Evolutionary conservation across 805 yeast genomes (phyloP).

Genomic region (Candida golubevii): DNA sequence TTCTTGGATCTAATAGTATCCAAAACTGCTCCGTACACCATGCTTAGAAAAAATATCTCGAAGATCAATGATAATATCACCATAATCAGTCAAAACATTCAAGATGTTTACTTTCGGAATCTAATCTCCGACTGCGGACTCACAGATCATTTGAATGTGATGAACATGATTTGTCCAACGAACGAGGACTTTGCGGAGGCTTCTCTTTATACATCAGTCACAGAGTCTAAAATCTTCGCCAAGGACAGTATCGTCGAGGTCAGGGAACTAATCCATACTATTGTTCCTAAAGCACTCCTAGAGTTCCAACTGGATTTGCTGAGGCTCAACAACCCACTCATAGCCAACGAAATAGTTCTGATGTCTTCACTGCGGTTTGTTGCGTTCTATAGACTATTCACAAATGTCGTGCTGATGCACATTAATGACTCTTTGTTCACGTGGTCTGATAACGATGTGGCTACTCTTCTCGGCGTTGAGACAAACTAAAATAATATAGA

Average conservation of each 20-base stretch:
- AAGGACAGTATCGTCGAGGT: constrained; percentile 40
- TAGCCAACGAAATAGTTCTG: constrained; percentile 52
- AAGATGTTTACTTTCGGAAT: constrained; percentile 41
- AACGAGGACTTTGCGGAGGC: constrained; percentile 56
- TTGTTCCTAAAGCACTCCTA: constrained; percentile 57
- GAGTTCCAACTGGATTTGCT: constrained; percentile 55
- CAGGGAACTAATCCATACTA: constrained; percentile 43
- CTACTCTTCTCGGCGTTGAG: constrained; percentile 70
- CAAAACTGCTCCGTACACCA: constrained; percentile 44
- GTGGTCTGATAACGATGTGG: constrained; percentile 58
- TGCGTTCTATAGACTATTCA: constrained; percentile 41
- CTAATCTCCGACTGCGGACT: constrained; percentile 52
- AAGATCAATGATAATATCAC: constrained; percentile 33
- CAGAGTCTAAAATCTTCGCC: constrained; percentile 56
- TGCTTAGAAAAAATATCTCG: constrained; percentile 37
- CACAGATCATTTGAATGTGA: constrained; percentile 55
- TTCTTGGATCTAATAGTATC: constrained; percentile 56
- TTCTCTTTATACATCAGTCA: constrained; percentile 59
- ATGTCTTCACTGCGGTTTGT: constrained; percentile 48
- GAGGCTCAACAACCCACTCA: constrained; percentile 59
- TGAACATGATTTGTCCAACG: constrained; percentile 69
- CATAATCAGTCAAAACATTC: constrained; percentile 35
- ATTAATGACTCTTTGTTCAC: constrained; percentile 33
- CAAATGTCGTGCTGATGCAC: constrained; percentile 33
- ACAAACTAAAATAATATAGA: too few species aligned